These are phyloP conservation scores for Litsea cubeba DNA, from an alignment of 164 flowering plant species.

Conservation along the genomic window DNA sequence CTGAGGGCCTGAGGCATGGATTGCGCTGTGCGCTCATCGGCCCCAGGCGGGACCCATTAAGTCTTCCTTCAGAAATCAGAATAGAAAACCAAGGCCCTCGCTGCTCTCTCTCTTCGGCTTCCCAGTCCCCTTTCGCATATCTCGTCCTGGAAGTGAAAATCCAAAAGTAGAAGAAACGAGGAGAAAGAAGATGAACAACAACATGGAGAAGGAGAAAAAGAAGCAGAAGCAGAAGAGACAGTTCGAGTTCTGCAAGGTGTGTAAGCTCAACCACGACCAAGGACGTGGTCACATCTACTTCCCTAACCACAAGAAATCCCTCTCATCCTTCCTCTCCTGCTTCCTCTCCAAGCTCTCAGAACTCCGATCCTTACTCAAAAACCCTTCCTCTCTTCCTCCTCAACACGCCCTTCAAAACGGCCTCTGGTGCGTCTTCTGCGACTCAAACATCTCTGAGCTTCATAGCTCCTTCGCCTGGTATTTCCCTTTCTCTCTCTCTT, in stretches of 20 bases:
- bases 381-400: slow-evolving; percentile 55
- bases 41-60: no score
- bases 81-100: no score
- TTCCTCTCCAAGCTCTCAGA: slow-evolving; percentile 59
- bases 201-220: slow-evolving; percentile 7
- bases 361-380: slow-evolving; percentile 54
- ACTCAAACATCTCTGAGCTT: slow-evolving; percentile 45
- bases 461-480: slow-evolving; percentile 64
- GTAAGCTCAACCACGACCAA: slow-evolving; percentile 65
- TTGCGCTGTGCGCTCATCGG: no score
- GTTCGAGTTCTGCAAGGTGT: slow-evolving; percentile 83
- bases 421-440: slow-evolving; percentile 93
- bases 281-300: slow-evolving; percentile 76
- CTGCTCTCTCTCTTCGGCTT: no score
- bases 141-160: no score
- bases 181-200: slow-evolving; percentile 8
- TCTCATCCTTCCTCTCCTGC: slow-evolving; percentile 58
- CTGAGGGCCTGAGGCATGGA: no score
- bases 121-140: no score
- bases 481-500: neutral
- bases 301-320: slow-evolving; percentile 58
- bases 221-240: slow-evolving; percentile 20
- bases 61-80: no score
- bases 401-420: slow-evolving; percentile 36
- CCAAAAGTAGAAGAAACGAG: neutral